Evolutionary conservation across 352 stramenopile genomes (phyloP).

Genomic region (Elongisporangium anandrum): DNA sequence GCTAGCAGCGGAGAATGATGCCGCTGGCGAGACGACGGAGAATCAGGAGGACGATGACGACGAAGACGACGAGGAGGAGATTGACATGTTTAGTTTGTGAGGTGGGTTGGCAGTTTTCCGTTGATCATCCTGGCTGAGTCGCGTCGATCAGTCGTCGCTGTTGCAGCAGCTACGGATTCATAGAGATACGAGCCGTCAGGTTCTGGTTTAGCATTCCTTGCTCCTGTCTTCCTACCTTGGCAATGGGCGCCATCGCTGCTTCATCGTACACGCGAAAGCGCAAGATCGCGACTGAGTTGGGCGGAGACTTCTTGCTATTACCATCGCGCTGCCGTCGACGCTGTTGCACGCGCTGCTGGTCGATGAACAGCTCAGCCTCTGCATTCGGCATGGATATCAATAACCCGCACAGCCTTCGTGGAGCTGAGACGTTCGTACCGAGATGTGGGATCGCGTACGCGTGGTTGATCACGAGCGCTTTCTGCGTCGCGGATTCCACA

Average conservation of each 20-base stretch:
- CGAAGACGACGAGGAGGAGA: slow-evolving; percentile 22
- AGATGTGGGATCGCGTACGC: slow-evolving; percentile 43
- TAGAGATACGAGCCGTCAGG: neutral
- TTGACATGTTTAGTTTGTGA: slow-evolving; percentile 59
- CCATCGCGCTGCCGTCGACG: slow-evolving; percentile 9
- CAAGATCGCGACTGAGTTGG: slow-evolving; percentile 7
- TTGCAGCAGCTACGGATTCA: slow-evolving; percentile 18
- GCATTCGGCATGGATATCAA: neutral
- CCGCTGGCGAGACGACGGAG: slow-evolving; percentile 4
- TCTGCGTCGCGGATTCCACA: slow-evolving; percentile 17
- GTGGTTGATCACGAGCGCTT: slow-evolving; percentile 55
- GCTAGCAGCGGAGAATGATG: neutral
- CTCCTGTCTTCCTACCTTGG: slow-evolving; percentile 19
- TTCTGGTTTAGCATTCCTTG: neutral
- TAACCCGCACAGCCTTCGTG: neutral
- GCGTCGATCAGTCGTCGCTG: slow-evolving; percentile 23
- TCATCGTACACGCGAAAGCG: slow-evolving; percentile 38
- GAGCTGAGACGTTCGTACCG: slow-evolving; percentile 19
- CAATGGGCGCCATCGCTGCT: slow-evolving; percentile 30
- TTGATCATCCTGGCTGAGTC: neutral
- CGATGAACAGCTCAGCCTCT: slow-evolving; percentile 53
- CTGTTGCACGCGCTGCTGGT: slow-evolving; percentile 27
- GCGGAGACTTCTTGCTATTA: slow-evolving; percentile 1
- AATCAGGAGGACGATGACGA: slow-evolving; percentile 12
- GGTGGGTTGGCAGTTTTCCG: neutral